Evolutionary conservation across 352 stramenopile species (phyloP), one percentile per base, ranked within the genome.

Genomic region (Phytophthora uliginosa): DNA sequence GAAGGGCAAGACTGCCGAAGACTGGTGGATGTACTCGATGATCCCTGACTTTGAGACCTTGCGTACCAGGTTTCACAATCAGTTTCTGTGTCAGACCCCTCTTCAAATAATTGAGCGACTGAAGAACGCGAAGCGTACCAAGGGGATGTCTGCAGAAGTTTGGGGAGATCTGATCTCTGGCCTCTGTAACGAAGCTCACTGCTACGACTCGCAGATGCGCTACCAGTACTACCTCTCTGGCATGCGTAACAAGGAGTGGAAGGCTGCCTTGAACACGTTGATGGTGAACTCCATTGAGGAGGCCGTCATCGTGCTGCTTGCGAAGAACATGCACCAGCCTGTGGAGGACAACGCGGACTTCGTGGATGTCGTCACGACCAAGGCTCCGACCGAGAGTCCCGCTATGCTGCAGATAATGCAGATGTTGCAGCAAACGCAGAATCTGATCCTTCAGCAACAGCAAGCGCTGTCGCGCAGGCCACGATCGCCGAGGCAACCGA

Each of bases 1-100:
- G 50, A 55, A 55, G 50, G 20, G 50, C 15, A 55, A 55, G 50
- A 55, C 24, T 8, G 50, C 8, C 7, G 50, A 55, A 18, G 50
- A 55, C 1, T 55, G 50, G 50, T 55, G 50, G 10, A 55, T 36
- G 20, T 55, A 55, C 24, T 55, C 50, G 20, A n/a, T n/a, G 22
- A 55, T 55, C 50, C 34, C 34, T 3, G 13, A 42, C 34, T 42
- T 42, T 42, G 34, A 42, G 34, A 42, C 34, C 13, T 42, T 42
- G 34, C 34, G 34, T 15, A 42, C 34, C 34, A 10, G 34, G 7
- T 42, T 42, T 4, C 34, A 42, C 34, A 42, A 42, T 15, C 34
- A 42, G 34, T 31, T 31, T 6, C 3, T 31, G 26, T 31, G 26
- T 4, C 26, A 7, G 26, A 31, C 26, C 0, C 26, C 26, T 4